Base-by-base conservation (phyloP, 2,329 filamentous ascomycete genomes). In the Fusarium illudens region DNA sequence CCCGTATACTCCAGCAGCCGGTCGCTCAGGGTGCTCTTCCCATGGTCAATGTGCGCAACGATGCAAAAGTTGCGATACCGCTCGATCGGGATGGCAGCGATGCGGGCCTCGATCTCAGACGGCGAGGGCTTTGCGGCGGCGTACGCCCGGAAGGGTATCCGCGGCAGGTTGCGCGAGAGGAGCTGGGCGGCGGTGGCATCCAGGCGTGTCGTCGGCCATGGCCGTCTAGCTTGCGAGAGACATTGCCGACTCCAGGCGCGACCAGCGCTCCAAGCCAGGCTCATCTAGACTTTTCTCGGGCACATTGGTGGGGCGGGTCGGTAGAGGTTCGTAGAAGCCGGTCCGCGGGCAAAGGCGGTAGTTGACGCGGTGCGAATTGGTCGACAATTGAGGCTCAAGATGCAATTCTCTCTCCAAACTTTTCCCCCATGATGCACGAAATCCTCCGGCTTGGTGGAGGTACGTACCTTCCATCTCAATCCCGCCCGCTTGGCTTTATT, bases 41-140 rank as follows among this genome's bases (percentile, higher is more conserved):
- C 96, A 89, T 99, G 96, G 79, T 99, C 96, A 77, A 99, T 96
- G 79, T 99, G 96, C 10, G 96, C 96, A 53, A 99, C 95, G 75
- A 99, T 98, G 80, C 96, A 99, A 79, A 99, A 99, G 79, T 99
- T 99, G 67, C 96, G 91, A 71, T 89, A 95, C 19, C 92, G 87
- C 60, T 91, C 88, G 73, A 94, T 90, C 3, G 92, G 92, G 57
- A 95, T 94, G 6, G 87, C 88, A 15, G 89, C 84, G 63, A 95
- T 94, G 68, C 89, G 86, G 12, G 73, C 72, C 36, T 81, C 79
- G 33, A 81, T 75, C 56, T 80, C 73, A 6, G 75, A 63, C 4
- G 79, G 72, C 9, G 75, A 73, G 6, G 75, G 58, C 52, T 80
- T 81, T 6, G 74, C 44, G 9, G 30, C 37, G 46, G 61, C 53